Percentiles rank a stretch among this genome's conserved stretches.
These are phyloP conservation scores for Tylopilus sp. DNA, from an alignment of 1,284 basidiomycete species.

Conservation along the genomic window DNA sequence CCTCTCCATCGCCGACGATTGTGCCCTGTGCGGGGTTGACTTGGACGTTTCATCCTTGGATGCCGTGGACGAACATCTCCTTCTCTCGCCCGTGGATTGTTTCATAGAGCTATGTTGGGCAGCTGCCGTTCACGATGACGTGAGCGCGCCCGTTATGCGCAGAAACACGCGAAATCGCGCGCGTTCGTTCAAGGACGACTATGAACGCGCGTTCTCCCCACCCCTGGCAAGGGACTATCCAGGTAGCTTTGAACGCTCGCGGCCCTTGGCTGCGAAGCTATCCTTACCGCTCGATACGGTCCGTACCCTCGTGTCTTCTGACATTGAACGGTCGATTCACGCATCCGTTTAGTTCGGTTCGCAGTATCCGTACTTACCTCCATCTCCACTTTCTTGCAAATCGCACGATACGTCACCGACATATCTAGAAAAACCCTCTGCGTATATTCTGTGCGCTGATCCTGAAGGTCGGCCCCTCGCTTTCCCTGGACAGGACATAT, in stretches of 20 bases:
- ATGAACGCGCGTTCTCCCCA: not conserved
- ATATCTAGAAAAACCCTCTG: conserved; percentile 8
- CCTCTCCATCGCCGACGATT: conserved; percentile 21
- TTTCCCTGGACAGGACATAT: conserved; percentile 14
- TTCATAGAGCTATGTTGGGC: conserved; percentile 34
- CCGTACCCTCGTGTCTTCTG: not conserved
- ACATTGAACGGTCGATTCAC: not conserved
- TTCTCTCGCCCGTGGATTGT: conserved; percentile 28
- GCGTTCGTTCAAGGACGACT: conserved; percentile 21
- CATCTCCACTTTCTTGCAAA: conserved; percentile 8
- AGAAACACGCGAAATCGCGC: conserved; percentile 2
- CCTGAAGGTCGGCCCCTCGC: conserved; percentile 13
- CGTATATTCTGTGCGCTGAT: conserved; percentile 21
- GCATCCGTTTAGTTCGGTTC: not conserved
- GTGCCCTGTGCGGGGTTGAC: conserved; percentile 30
- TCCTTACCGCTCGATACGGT: conserved; percentile 22
- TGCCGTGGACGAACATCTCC: conserved; percentile 30
- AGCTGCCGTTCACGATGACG: conserved; percentile 27
- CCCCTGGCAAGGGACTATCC: conserved; percentile 8
- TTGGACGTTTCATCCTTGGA: conserved; percentile 30
- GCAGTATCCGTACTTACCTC: conserved; percentile 12
- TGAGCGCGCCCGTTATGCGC: not conserved
- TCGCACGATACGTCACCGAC: conserved; percentile 8
- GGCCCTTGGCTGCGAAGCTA: conserved; percentile 19
- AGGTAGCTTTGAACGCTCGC: conserved; percentile 11